These are phyloP conservation scores for Hypoxylon lienhwacheense DNA, from an alignment of 495 filamentous ascomycete genomes.

Conservation along the genomic window DNA sequence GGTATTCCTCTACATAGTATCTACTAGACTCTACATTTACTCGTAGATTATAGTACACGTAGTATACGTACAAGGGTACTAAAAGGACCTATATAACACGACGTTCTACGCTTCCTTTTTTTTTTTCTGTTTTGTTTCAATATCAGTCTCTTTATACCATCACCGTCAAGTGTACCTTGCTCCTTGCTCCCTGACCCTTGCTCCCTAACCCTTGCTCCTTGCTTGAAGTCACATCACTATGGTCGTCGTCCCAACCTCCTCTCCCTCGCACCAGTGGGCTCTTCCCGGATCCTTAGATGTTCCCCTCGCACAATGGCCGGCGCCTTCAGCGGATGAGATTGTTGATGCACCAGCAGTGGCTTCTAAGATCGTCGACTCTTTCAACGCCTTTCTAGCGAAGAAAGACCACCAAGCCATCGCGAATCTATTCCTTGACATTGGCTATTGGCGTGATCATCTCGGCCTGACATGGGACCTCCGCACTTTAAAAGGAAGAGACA, in stretches of 20 bases:
- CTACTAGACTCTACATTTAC: too few relatives aligned
- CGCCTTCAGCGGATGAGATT: slow-evolving; percentile 29
- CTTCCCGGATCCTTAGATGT: slow-evolving; percentile 64
- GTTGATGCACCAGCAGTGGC: slow-evolving; percentile 54
- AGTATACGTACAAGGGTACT: too few relatives aligned
- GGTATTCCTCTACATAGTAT: too few relatives aligned
- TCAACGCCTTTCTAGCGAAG: slow-evolving; percentile 52
- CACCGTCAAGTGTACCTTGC: too few relatives aligned
- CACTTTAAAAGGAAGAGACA: slow-evolving; percentile 57
- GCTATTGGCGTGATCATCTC: slow-evolving; percentile 68
- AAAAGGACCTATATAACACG: too few relatives aligned
- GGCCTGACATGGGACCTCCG: slow-evolving; percentile 62
- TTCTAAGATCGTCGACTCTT: slow-evolving; percentile 42
- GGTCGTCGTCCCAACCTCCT: slow-evolving; percentile 7
- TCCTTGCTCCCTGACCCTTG: too few relatives aligned
- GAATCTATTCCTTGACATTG: slow-evolving; percentile 56
- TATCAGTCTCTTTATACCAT: too few relatives aligned
- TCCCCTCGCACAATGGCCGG: slow-evolving; percentile 47
- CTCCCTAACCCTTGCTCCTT: not conserved
- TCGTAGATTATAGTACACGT: too few relatives aligned
- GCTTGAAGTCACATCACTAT: slow-evolving; percentile 1
- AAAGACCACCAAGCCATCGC: slow-evolving; percentile 42
- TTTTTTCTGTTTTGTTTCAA: too few relatives aligned
- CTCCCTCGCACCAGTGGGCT: slow-evolving; percentile 56
- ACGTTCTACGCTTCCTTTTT: too few relatives aligned